phyloP scores from a whole-genome alignment of 2,329 filamentous ascomycete species.

The Arthrobotrys pseudoclavata region DNA sequence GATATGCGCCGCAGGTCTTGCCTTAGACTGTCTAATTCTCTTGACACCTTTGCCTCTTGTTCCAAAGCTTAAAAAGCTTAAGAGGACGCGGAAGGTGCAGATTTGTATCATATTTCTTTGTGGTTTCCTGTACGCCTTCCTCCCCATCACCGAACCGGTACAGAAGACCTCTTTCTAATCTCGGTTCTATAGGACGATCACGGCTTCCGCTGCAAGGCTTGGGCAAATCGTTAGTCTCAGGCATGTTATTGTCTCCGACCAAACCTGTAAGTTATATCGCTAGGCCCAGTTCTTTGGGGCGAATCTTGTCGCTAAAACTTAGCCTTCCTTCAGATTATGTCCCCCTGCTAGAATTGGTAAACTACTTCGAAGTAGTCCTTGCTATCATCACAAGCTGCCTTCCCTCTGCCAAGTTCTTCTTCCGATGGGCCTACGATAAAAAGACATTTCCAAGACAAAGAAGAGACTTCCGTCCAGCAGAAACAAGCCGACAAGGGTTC shows the following conservation, averaged over 20 bases:
- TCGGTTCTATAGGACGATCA: conserved; percentile 37
- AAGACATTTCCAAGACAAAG: conserved; percentile 32
- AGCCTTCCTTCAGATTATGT: conserved; percentile 36
- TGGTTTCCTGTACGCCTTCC: conserved; percentile 45
- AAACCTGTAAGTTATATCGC: conserved; percentile 44
- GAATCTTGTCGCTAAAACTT: background rate
- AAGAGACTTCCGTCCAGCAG: conserved; percentile 25
- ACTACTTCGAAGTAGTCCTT: conserved; percentile 54
- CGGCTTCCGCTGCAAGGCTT: conserved; percentile 48
- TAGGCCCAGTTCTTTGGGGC: background rate
- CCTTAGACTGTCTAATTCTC: conserved; percentile 49
- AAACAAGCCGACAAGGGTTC: conserved; percentile 50
- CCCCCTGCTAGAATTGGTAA: conserved; percentile 49
- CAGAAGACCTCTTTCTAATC: background rate
- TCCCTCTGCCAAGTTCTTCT: conserved; percentile 53
- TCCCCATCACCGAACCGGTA: background rate
- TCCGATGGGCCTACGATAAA: conserved; percentile 53
- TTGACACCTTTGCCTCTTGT: conserved; percentile 52
- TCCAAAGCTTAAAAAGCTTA: conserved; percentile 45
- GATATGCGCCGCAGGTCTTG: conserved; percentile 45
- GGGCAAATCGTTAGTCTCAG: conserved; percentile 43
- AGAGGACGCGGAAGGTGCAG: conserved; percentile 28
- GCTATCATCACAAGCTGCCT: conserved; percentile 52
- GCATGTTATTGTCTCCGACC: conserved; percentile 47
- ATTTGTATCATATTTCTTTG: conserved; percentile 54